phyloP scores from a whole-genome alignment of 2,329 filamentous ascomycete genomes.

The Daldinia sp. region DNA sequence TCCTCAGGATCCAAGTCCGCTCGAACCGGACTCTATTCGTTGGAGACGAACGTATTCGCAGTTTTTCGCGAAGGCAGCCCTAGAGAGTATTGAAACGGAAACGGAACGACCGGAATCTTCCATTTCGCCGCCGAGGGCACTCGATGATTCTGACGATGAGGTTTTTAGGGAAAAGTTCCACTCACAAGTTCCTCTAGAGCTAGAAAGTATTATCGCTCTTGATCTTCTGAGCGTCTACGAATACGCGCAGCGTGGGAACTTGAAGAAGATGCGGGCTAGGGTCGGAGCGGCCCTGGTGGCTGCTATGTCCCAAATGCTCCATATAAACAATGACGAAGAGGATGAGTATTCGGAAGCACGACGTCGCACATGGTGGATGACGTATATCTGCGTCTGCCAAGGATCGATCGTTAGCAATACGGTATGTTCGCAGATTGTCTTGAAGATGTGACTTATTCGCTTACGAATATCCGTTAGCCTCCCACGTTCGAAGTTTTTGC shows the following conservation, averaged over 20 bases:
- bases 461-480: constrained; percentile 49
- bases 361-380: constrained; percentile 66
- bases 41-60: constrained; percentile 63
- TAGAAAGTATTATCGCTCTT: constrained; percentile 62
- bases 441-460: background rate
- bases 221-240: constrained; percentile 64
- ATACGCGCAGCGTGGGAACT: constrained; percentile 65
- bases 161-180: constrained; percentile 58
- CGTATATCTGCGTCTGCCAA: constrained; percentile 64
- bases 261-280: constrained; percentile 64
- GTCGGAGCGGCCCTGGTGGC: constrained; percentile 61
- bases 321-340: constrained; percentile 54
- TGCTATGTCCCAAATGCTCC: constrained; percentile 60
- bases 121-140: constrained; percentile 58
- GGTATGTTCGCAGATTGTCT: constrained; percentile 49
- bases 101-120: constrained; percentile 61
- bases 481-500: constrained; percentile 59
- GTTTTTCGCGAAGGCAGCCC: constrained; percentile 60
- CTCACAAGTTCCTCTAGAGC: constrained; percentile 57
- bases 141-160: constrained; percentile 54
- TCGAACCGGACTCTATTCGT: constrained; percentile 55
- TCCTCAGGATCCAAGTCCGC: constrained; percentile 55
- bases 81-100: constrained; percentile 63
- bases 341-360: constrained; percentile 60
- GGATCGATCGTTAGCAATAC: constrained; percentile 64